A percentile compares a stretch with the other conserved stretches of the same genome.
These are phyloP conservation scores for Pyrenochaeta sp. DNA, from an alignment of 2,329 filamentous ascomycete genomes.

Conservation along the genomic window DNA sequence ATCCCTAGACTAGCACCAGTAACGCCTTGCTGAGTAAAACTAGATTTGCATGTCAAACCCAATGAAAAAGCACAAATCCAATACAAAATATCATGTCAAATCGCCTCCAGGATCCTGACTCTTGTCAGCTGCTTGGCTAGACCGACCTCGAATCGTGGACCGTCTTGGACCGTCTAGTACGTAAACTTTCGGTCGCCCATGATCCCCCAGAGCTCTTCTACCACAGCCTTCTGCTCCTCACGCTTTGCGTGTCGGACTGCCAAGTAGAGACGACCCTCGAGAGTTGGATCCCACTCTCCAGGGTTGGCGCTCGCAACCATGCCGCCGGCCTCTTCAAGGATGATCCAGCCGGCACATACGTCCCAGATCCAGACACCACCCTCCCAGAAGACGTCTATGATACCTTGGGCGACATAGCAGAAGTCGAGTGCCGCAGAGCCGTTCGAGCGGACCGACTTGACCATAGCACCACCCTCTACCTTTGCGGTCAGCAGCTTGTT, in stretches of 20 bases:
- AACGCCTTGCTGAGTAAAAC: too few relatives aligned
- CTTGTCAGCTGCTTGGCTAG: too few relatives aligned
- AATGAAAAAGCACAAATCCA: too few relatives aligned
- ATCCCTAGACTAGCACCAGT: too few relatives aligned
- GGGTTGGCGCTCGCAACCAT: conserved; percentile 48
- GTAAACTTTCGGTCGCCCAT: conserved; percentile 48
- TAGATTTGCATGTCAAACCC: too few relatives aligned
- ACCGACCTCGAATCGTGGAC: too few relatives aligned
- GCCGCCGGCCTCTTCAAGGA: conserved; percentile 50
- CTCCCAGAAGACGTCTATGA: conserved; percentile 49
- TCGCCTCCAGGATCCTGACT: too few relatives aligned
- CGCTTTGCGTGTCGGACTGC: conserved; percentile 41
- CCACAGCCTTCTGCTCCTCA: conserved; percentile 41
- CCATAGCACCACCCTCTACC: conserved; percentile 42
- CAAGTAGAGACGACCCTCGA: conserved; percentile 48
- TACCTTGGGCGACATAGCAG: conserved; percentile 49
- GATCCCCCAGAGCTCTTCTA: conserved; percentile 45
- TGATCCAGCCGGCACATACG: conserved; percentile 49
- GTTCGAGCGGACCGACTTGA: conserved; percentile 42
- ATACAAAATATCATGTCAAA: too few relatives aligned
- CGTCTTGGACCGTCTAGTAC: conserved; percentile 11
- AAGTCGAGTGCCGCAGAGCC: conserved; percentile 51
- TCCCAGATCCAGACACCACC: conserved; percentile 50
- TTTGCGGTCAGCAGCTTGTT: conserved; percentile 41
- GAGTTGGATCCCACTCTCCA: conserved; percentile 42